Percentiles rank a stretch among this genome's conserved stretches.
Conservation (phyloP, 139 green algal genomes). For the Chlorokybus atmophyticus region DNA sequence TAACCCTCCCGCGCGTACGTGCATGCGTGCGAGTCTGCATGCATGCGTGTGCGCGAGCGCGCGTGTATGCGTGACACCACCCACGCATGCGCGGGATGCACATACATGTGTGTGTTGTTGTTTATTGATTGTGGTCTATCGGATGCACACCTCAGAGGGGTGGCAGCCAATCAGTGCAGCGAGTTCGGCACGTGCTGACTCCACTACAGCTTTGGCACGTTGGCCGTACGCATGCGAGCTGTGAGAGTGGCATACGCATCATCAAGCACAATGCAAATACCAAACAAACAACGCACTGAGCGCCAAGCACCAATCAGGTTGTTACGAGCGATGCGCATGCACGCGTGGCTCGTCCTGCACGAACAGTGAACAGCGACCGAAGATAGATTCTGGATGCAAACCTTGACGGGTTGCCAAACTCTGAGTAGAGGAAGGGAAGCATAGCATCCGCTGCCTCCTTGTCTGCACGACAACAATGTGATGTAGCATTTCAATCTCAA, state of each 20-base stretch:
- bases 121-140: too few species aligned
- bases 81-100: background rate
- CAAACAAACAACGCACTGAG: too few species aligned
- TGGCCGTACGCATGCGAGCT: conserved; percentile 42
- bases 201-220: conserved; percentile 6
- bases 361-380: too few species aligned
- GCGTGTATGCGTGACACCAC: background rate
- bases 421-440: conserved; percentile 36
- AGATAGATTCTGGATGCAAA: too few species aligned
- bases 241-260: too few species aligned
- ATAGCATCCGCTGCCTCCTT: conserved; percentile 34
- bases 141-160: conserved; percentile 7
- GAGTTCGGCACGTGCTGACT: conserved; percentile 38
- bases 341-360: too few species aligned
- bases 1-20: background rate
- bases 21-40: background rate
- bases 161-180: conserved; percentile 36
- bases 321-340: too few species aligned
- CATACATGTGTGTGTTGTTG: background rate
- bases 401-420: conserved; percentile 60
- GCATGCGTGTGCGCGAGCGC: background rate
- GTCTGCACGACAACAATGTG: background rate
- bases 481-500: too few species aligned
- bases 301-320: too few species aligned
- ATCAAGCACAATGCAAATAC: too few species aligned